Evolutionary conservation across 1,284 basidiomycete species (phyloP).

Genomic region (Stygiomarasmius scandens): DNA sequence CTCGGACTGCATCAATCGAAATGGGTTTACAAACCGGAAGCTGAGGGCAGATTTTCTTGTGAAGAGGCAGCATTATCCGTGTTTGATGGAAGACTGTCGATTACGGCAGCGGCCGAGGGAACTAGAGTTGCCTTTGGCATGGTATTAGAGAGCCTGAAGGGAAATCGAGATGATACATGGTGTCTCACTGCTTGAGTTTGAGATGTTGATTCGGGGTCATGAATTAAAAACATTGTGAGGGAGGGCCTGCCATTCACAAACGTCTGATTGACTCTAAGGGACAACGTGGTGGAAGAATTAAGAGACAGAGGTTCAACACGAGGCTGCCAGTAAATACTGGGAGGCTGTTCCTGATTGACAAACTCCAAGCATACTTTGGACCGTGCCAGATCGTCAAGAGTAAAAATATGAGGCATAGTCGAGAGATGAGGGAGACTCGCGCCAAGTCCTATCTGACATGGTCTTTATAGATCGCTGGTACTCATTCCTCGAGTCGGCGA

Average conservation of each 20-base stretch:
- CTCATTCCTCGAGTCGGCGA: no score
- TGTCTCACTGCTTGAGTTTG: background rate
- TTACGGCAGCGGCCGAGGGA: background rate
- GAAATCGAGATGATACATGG: background rate
- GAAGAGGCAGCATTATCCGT: background rate
- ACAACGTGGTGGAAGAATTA: background rate
- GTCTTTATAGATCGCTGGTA: no score
- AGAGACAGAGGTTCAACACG: background rate
- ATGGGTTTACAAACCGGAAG: background rate
- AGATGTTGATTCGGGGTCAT: background rate
- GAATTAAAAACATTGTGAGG: background rate
- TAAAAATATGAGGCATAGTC: conserved; percentile 1
- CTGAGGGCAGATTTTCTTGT: background rate
- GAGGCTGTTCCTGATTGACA: background rate
- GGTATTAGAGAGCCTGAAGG: background rate
- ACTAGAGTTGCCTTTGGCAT: background rate
- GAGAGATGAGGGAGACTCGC: background rate
- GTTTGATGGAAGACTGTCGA: background rate
- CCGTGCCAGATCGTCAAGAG: background rate
- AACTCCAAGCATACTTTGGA: conserved; percentile 2
- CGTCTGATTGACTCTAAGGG: background rate
- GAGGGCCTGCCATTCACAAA: background rate
- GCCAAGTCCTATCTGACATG: no score
- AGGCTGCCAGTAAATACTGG: background rate
- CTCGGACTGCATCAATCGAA: background rate